A percentile compares a stretch with the other conserved stretches of the same genome.
Conservation (phyloP, 495 filamentous ascomycete species). For the Hyphodiscus hymeniophilus region DNA sequence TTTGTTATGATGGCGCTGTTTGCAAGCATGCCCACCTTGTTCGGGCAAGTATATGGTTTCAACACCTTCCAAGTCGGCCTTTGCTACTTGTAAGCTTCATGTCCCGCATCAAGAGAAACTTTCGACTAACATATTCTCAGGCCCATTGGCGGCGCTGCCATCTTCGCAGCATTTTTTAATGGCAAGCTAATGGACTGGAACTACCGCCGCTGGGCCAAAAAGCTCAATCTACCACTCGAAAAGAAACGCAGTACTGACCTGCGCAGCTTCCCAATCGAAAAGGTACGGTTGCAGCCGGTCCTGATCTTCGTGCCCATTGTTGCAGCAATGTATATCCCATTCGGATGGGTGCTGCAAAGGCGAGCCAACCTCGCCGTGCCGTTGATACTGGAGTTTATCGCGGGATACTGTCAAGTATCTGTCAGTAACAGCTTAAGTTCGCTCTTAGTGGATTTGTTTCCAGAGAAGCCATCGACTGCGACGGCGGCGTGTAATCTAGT, state of each 20-base stretch:
- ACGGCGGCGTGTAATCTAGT: slow-evolving; percentile 57
- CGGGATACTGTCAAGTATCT: slow-evolving; percentile 44
- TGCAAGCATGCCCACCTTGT: too few relatives aligned
- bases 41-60: too few relatives aligned
- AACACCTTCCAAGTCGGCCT: too few relatives aligned
- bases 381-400: slow-evolving; percentile 47
- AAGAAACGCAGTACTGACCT: slow-evolving; percentile 40
- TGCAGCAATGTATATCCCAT: slow-evolving; percentile 30
- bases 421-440: slow-evolving; percentile 43
- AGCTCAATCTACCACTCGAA: slow-evolving; percentile 34
- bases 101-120: slow-evolving; percentile 31
- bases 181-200: slow-evolving; percentile 47
- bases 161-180: slow-evolving; percentile 48
- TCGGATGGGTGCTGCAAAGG: slow-evolving; percentile 41
- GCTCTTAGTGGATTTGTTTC: slow-evolving; percentile 47
- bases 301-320: slow-evolving; percentile 33
- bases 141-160: slow-evolving; percentile 52
- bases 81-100: too few relatives aligned
- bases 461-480: slow-evolving; percentile 43
- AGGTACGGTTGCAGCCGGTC: slow-evolving; percentile 48
- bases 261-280: slow-evolving; percentile 52
- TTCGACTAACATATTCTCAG: slow-evolving; percentile 43
- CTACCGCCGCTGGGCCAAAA: slow-evolving; percentile 38
- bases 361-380: slow-evolving; percentile 26
- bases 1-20: too few relatives aligned